phyloP scores from a whole-genome alignment of 2,329 filamentous ascomycete genomes.

The Magnaporthiopsis incrustans region DNA sequence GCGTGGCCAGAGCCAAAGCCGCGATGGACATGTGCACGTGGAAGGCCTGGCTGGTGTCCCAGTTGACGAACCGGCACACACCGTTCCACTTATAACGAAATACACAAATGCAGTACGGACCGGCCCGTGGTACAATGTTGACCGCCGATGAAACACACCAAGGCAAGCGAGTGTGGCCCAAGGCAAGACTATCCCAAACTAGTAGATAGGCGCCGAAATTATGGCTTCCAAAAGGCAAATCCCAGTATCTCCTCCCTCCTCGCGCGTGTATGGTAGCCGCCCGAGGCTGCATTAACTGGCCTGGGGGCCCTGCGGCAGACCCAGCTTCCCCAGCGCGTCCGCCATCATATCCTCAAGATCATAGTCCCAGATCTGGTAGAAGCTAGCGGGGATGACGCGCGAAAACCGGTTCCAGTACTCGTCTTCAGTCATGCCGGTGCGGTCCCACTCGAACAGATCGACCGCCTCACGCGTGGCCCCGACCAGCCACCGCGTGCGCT shows the following conservation, averaged over 20 bases:
- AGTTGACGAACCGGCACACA: slow-evolving; percentile 42
- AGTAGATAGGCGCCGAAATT: too few species aligned
- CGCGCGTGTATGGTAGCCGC: too few species aligned
- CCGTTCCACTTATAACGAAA: too few species aligned
- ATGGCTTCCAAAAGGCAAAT: too few species aligned
- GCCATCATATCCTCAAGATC: slow-evolving; percentile 26
- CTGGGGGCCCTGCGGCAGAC: background rate
- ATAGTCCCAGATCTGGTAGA: slow-evolving; percentile 29
- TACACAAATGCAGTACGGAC: too few species aligned
- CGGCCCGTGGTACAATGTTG: too few species aligned
- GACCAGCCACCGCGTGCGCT: slow-evolving; percentile 36
- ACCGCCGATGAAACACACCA: too few species aligned
- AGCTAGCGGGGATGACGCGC: slow-evolving; percentile 26
- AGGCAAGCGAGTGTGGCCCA: too few species aligned
- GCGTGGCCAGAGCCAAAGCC: slow-evolving; percentile 39
- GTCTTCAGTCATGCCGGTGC: background rate
- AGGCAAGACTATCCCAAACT: too few species aligned
- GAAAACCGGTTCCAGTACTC: slow-evolving; percentile 19
- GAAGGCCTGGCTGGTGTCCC: slow-evolving; percentile 46
- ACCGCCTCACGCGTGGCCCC: slow-evolving; percentile 27
- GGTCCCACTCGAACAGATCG: slow-evolving; percentile 33
- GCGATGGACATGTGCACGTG: slow-evolving; percentile 46
- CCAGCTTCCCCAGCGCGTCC: slow-evolving; percentile 10
- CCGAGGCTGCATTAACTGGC: too few species aligned
- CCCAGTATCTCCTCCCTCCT: too few species aligned